Base-by-base conservation (phyloP, 306 rosid species). In the Fagus crenata region DNA sequence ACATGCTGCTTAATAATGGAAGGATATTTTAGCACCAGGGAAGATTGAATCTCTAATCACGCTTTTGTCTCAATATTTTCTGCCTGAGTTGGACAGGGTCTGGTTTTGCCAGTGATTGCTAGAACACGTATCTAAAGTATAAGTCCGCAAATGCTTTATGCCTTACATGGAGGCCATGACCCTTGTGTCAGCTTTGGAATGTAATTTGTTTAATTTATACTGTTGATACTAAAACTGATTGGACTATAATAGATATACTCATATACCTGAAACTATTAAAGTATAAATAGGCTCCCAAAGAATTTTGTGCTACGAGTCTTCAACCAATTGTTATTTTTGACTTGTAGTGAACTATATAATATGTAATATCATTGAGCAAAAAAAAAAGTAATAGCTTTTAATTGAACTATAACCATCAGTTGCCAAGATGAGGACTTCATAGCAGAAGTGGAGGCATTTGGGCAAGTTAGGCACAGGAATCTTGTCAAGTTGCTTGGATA, bases 401-500 rank as follows among this genome's bases (percentile, higher is more conserved):
- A 70, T 71, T 8, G 42, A 6, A 7, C 37, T 46, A 12, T 39
- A 67, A 39, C 32, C 49, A 67, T 56, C 78, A 88, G 93, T 85
- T 49, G 36, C 75, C 83, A 84, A 65, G 86, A 53, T n/a, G 81
- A 86, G 56, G 92, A 82, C 40, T 87, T 89, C 78, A 74, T 67
- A 39, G 79, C 76, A 59, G 84, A 88, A 83, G 86, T 86, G 84
- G 92, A 91, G 78, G 84, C 78, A 74, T 80, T 87, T 55, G 86
- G 89, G 77, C 81, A 74, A 60, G 82, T 76, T 56, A 85, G 80
- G 84, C 92, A 91, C 77, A 86, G 81, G 71, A 89, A 83, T 54
- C 79, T 91, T 15, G 86, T 83, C 72, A 83, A 80, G 75, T 53
- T 91, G 84, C 81, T 89, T 56, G 93, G 96, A 69, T 86, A 85